These are phyloP conservation scores for Pterula multifida DNA, from an alignment of 1,284 basidiomycete species.

Conservation along the genomic window DNA sequence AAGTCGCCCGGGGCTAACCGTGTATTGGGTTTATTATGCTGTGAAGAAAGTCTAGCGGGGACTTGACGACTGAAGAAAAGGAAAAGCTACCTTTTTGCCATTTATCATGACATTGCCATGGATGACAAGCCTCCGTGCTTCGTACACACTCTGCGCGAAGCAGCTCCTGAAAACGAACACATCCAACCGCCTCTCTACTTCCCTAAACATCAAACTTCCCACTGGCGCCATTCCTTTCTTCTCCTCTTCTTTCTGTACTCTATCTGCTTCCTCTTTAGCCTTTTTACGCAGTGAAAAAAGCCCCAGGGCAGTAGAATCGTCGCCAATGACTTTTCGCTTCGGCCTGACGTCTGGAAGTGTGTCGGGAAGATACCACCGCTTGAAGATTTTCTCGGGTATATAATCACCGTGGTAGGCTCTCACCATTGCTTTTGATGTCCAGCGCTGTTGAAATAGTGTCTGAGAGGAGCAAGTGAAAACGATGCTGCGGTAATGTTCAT, in stretches of 20 bases:
- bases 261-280: constrained; percentile 22
- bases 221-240: constrained; percentile 64
- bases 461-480: constrained; percentile 46
- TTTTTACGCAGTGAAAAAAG: constrained; percentile 44
- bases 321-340: constrained; percentile 25
- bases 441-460: constrained; percentile 88
- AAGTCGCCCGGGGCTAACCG: constrained; percentile 91
- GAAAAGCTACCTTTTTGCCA: constrained; percentile 64
- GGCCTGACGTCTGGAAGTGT: constrained; percentile 81
- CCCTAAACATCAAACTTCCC: constrained; percentile 83
- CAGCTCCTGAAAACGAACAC: constrained; percentile 88
- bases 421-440: constrained; percentile 81
- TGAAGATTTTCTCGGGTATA: constrained; percentile 89
- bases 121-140: constrained; percentile 77
- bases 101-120: constrained; percentile 87
- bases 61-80: constrained; percentile 3
- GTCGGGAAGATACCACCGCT: constrained; percentile 88
- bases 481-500: constrained; percentile 33
- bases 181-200: constrained; percentile 92
- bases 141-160: constrained; percentile 84
- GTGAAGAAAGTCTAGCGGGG: constrained; percentile 4
- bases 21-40: constrained; percentile 84
- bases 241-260: constrained; percentile 38
- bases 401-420: constrained; percentile 95
- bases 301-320: constrained; percentile 32